These are phyloP conservation scores for Auriculariales sp. DNA, from an alignment of 768 basidiomycete species.

Conservation along the genomic window DNA sequence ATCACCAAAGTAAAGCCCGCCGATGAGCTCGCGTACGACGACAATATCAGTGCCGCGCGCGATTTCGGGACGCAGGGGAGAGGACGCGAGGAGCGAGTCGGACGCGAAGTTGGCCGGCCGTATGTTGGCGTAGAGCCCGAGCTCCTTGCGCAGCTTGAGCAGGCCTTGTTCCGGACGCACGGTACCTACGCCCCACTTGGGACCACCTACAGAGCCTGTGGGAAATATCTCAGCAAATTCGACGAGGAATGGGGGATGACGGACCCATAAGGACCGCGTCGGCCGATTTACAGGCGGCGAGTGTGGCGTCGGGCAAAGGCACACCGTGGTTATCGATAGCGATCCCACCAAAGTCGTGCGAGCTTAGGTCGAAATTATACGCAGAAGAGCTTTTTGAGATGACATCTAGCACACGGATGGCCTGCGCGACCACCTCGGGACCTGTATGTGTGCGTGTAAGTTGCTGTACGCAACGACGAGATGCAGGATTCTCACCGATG, in stretches of 20 bases:
- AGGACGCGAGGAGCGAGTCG: conserved; percentile 71
- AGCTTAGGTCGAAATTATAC: conserved; percentile 46
- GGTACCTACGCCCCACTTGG: conserved; percentile 88
- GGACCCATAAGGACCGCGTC: conserved; percentile 93
- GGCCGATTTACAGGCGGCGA: conserved; percentile 80
- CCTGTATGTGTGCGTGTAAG: conserved; percentile 28
- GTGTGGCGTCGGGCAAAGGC: conserved; percentile 69
- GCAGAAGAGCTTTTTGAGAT: conserved; percentile 41
- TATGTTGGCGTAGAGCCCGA: conserved; percentile 96
- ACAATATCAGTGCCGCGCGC: conserved; percentile 82
- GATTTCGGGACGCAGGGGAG: conserved; percentile 76
- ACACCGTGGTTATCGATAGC: conserved; percentile 85
- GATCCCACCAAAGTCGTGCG: conserved; percentile 77
- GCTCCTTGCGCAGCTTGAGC: conserved; percentile 73
- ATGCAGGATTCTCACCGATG: conserved; percentile 46
- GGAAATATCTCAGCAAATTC: neutral
- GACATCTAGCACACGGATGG: conserved; percentile 64
- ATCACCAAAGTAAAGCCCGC: conserved; percentile 88
- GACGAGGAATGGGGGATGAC: conserved; percentile 8
- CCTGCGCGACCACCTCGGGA: conserved; percentile 81
- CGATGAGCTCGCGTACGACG: conserved; percentile 91
- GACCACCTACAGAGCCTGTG: conserved; percentile 91
- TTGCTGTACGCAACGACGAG: neutral
- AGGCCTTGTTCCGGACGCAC: conserved; percentile 90
- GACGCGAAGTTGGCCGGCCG: conserved; percentile 92